A percentile compares a stretch with the other conserved stretches of the same genome.
These are phyloP conservation scores for Telfairia occidentalis DNA, from an alignment of 331 rosid genomes.

Conservation along the genomic window DNA sequence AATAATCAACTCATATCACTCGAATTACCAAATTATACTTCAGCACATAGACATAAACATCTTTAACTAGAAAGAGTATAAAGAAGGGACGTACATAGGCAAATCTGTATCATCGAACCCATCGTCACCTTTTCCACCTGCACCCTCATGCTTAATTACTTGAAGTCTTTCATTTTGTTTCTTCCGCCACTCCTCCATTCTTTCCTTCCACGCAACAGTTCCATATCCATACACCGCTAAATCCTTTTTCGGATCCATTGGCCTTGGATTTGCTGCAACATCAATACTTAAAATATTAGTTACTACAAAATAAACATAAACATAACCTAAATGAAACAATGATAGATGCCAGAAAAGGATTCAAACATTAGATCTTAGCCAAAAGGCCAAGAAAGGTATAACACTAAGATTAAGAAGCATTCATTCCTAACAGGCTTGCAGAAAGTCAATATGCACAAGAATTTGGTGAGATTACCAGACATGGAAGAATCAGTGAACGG, in stretches of 20 bases:
- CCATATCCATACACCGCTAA: conserved; percentile 78
- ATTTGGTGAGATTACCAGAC: conserved; percentile 13
- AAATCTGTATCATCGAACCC: conserved; percentile 37
- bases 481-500: conserved; percentile 26
- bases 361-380: too few species aligned
- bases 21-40: neutral
- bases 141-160: conserved; percentile 41
- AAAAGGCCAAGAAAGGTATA: too few species aligned
- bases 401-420: neutral
- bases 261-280: conserved; percentile 45
- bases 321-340: conserved; percentile 9
- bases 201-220: conserved; percentile 78
- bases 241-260: conserved; percentile 81
- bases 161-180: conserved; percentile 39
- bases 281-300: conserved; percentile 19
- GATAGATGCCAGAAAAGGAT: neutral
- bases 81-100: conserved; percentile 24
- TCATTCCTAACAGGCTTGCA: neutral
- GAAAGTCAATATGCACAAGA: neutral
- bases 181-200: conserved; percentile 64
- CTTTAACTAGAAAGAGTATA: neutral
- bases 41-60: neutral
- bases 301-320: conserved; percentile 11
- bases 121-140: conserved; percentile 20
- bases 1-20: neutral